A percentile compares a stretch with the other conserved stretches of the same genome.
phyloP scores from a whole-genome alignment of 805 yeast genomes.

The Gaillardinia entomophila region DNA sequence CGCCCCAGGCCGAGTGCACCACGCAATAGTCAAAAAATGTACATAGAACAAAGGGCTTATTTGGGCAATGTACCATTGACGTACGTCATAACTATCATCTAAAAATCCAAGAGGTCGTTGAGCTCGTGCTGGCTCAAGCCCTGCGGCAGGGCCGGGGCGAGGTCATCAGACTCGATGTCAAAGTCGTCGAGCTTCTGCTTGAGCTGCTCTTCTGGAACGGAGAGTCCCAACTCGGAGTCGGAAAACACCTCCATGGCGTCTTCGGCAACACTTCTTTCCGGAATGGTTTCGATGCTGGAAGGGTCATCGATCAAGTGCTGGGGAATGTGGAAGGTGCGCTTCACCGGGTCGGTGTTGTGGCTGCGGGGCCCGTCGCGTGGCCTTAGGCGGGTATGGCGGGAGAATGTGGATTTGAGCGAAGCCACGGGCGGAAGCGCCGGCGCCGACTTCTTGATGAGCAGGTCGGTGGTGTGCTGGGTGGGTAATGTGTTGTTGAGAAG shows the following conservation, averaged over 20 bases:
- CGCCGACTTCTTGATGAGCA: slow-evolving; percentile 12
- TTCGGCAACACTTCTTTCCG: slow-evolving; percentile 16
- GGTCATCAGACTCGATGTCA: slow-evolving; percentile 6
- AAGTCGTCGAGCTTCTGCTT: neutral
- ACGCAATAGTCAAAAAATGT: slow-evolving; percentile 14
- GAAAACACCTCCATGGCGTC: neutral
- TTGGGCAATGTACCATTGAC: neutral
- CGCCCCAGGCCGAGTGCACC: slow-evolving; percentile 19
- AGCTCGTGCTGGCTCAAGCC: slow-evolving; percentile 30
- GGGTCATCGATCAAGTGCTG: slow-evolving; percentile 21
- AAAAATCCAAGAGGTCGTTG: slow-evolving; percentile 29
- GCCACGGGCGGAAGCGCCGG: slow-evolving; percentile 2
- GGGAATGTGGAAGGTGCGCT: slow-evolving; percentile 9
- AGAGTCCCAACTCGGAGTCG: neutral
- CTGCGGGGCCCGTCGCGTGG: slow-evolving; percentile 6
- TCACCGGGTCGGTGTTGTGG: slow-evolving; percentile 24
- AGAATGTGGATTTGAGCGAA: slow-evolving; percentile 8
- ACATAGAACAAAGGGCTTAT: slow-evolving; percentile 1
- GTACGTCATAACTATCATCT: slow-evolving; percentile 1
- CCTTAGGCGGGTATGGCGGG: slow-evolving; percentile 11
- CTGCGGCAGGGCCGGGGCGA: slow-evolving; percentile 14
- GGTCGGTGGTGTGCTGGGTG: slow-evolving; percentile 17
- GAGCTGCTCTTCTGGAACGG: neutral
- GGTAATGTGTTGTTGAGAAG: slow-evolving; percentile 6
- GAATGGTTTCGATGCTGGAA: slow-evolving; percentile 45